Percentiles rank a stretch among this genome's conserved stretches.
These are phyloP conservation scores for Bidens hawaiensis DNA, from an alignment of 140 eudicot species.

Conservation along the genomic window DNA sequence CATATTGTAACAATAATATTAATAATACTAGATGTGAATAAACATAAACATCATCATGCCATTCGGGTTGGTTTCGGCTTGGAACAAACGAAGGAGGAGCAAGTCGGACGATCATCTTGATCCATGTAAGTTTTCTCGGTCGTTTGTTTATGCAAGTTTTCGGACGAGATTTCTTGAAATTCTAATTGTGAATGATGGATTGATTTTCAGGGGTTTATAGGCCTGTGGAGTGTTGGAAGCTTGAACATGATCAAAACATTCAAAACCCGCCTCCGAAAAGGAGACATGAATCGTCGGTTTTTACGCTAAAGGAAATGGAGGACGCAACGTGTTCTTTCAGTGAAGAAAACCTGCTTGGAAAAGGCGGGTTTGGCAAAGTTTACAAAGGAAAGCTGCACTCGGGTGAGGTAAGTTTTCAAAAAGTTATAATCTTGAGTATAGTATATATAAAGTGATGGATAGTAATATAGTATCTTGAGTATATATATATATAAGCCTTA, in stretches of 20 bases:
- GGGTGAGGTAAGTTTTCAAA: conserved; percentile 62
- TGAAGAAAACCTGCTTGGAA: conserved; percentile 74
- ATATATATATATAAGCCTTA: too few relatives aligned
- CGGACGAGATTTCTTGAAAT: conserved; percentile 5
- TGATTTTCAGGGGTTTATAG: conserved; percentile 71
- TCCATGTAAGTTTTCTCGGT: conserved; percentile 50
- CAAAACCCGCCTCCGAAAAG: conserved; percentile 63
- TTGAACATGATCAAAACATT: conserved; percentile 45
- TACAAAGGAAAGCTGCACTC: conserved; percentile 81
- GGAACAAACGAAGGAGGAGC: conserved; percentile 95
- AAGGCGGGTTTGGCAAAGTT: conserved; percentile 95
- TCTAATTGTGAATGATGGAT: conserved; percentile 12
- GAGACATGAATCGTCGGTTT: conserved; percentile 69
- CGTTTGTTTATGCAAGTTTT: neutral
- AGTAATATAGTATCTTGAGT: neutral
- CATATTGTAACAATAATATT: conserved; percentile 5
- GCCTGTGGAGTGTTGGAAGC: conserved; percentile 77
- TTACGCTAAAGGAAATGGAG: conserved; percentile 88
- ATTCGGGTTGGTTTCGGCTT: conserved; percentile 83
- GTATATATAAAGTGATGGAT: neutral
- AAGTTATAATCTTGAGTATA: neutral
- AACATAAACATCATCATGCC: conserved; percentile 82
- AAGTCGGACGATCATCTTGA: conserved; percentile 70
- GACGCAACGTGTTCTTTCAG: conserved; percentile 83
- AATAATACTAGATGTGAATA: too few relatives aligned